Percentiles rank a stretch among this genome's conserved stretches.
These are phyloP conservation scores for Venturia effusa DNA, from an alignment of 2,329 filamentous ascomycete species.

Conservation along the genomic window DNA sequence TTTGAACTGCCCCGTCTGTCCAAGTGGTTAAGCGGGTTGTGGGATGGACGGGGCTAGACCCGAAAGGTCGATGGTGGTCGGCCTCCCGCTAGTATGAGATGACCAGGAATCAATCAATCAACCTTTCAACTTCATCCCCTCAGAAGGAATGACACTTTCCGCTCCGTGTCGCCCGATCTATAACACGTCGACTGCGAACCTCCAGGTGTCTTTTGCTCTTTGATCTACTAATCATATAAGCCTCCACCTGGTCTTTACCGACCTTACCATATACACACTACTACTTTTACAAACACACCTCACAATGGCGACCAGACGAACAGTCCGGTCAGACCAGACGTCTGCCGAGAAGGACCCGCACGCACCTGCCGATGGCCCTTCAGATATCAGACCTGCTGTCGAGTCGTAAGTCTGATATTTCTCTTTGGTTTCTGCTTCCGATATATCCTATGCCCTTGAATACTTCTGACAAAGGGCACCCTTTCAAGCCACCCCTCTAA, in stretches of 20 bases:
- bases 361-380: slow-evolving; percentile 23
- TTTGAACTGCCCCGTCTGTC: too few species aligned
- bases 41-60: neutral
- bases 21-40: too few species aligned
- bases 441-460: neutral
- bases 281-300: too few species aligned
- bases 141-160: neutral
- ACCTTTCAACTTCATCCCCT: too few species aligned
- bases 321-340: neutral
- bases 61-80: neutral
- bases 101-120: neutral
- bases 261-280: too few species aligned
- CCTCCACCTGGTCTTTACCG: neutral
- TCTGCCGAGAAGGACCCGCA: neutral
- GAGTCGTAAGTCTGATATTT: slow-evolving; percentile 50
- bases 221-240: neutral
- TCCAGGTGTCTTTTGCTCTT: neutral
- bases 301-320: neutral
- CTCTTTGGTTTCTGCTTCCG: neutral
- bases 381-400: slow-evolving; percentile 71
- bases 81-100: neutral
- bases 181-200: neutral
- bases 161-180: neutral
- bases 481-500: neutral
- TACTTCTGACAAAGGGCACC: neutral